Conservation (phyloP, 1,284 basidiomycete genomes). For the Ganoderma sp. region DNA sequence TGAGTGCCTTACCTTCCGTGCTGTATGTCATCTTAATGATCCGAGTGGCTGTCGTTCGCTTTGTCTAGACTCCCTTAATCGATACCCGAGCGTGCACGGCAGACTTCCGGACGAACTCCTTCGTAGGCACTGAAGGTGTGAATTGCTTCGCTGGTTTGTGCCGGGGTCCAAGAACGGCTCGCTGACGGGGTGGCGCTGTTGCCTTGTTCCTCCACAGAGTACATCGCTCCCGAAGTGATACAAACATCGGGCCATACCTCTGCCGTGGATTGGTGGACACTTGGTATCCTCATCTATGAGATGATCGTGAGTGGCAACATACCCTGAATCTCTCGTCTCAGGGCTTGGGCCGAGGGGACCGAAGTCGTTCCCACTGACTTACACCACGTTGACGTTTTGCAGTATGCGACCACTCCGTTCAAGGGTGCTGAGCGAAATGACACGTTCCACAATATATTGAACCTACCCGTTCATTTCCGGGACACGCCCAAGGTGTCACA, state of each 20-base stretch:
- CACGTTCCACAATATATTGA: slow-evolving; percentile 96
- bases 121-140: slow-evolving; percentile 96
- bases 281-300: slow-evolving; percentile 98
- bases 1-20: slow-evolving; percentile 43
- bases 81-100: slow-evolving; percentile 98
- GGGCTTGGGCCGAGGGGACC: slow-evolving; percentile 21
- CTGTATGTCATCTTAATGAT: slow-evolving; percentile 29
- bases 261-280: slow-evolving; percentile 99
- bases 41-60: slow-evolving; percentile 24
- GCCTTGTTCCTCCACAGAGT: slow-evolving; percentile 63
- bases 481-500: slow-evolving; percentile 86
- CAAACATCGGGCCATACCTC: slow-evolving; percentile 97
- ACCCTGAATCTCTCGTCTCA: neutral
- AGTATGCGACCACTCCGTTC: slow-evolving; percentile 99
- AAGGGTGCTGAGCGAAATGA: slow-evolving; percentile 94
- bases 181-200: slow-evolving; percentile 29
- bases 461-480: slow-evolving; percentile 87
- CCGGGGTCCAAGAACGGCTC: slow-evolving; percentile 28
- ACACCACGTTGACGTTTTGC: slow-evolving; percentile 29
- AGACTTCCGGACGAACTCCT: slow-evolving; percentile 98
- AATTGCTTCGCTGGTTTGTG: slow-evolving; percentile 25
- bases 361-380: slow-evolving; percentile 24
- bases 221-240: slow-evolving; percentile 99
- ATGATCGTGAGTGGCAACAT: slow-evolving; percentile 87
- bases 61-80: slow-evolving; percentile 78